A percentile compares a stretch with the other conserved stretches of the same genome.
Conservation (phyloP, 139 green algal species). For the Nannochloris sp. region DNA sequence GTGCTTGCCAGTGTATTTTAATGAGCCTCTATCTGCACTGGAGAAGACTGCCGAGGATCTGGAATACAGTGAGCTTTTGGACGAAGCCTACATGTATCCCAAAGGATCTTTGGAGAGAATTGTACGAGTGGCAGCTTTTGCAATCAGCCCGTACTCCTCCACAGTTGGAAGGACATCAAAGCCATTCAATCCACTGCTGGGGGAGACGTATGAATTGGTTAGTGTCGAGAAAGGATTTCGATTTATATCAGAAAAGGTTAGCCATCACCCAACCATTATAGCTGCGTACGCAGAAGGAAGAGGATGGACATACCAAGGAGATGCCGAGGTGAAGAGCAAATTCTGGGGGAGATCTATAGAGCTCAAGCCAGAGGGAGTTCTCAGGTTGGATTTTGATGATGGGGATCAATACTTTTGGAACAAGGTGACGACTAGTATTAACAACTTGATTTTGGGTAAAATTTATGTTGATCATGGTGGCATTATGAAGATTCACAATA, state of each 20-base stretch:
- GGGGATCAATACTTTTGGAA: slow-evolving; percentile 68
- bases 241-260: slow-evolving; percentile 60
- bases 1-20: slow-evolving; percentile 92
- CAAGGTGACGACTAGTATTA: slow-evolving; percentile 71
- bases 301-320: slow-evolving; percentile 57
- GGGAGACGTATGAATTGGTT: slow-evolving; percentile 65
- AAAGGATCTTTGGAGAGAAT: slow-evolving; percentile 41
- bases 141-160: slow-evolving; percentile 48
- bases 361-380: slow-evolving; percentile 59
- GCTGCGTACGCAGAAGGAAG: slow-evolving; percentile 48
- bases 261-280: slow-evolving; percentile 76
- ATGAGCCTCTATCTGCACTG: slow-evolving; percentile 79
- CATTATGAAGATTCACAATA: slow-evolving; percentile 53
- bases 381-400: slow-evolving; percentile 55
- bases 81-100: slow-evolving; percentile 37
- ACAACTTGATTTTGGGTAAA: slow-evolving; percentile 89
- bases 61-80: slow-evolving; percentile 74
- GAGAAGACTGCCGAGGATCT: slow-evolving; percentile 65
- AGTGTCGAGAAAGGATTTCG: slow-evolving; percentile 48
- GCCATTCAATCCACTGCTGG: slow-evolving; percentile 71
- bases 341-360: slow-evolving; percentile 89
- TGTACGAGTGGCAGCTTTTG: slow-evolving; percentile 69
- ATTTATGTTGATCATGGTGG: slow-evolving; percentile 82
- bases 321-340: slow-evolving; percentile 78
- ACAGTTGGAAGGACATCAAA: slow-evolving; percentile 47